Base-by-base conservation (phyloP, 1,284 basidiomycete genomes). In the Cerioporus squamosus region DNA sequence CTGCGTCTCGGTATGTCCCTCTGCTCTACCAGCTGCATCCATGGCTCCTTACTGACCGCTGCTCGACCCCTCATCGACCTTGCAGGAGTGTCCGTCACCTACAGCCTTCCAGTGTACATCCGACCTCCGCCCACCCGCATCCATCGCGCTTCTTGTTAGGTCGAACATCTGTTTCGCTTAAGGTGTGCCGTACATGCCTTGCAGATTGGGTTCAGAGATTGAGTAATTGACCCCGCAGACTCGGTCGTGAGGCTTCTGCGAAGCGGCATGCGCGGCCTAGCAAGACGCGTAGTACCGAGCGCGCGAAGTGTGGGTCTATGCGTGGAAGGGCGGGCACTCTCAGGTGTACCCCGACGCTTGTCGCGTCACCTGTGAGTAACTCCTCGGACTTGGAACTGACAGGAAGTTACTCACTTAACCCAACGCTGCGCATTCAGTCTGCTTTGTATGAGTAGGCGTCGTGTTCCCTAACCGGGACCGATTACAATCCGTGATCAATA, bases 61-160 rank as follows among this genome's bases (percentile, higher is more conserved):
- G 6, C 4, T 29, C 24, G 33, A 23, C 29, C 38, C 43, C 22
- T 44, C 23, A 45, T 31, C 14, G 33, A 5, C 39, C 44, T 15
- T 55, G 26, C 10, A 53, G 55, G 51, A 52, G 48, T 53, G 50
- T 49, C 45, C 44, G 46, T 62, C 58, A 54, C 60, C 62, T 60
- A 53, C 64, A 51, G 62, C 82, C 85, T 87, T 71, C 77, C 80
- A 83, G 75, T 81, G 79, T 81, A 76, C 70, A 84, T 83, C 81
- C 85, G 81, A 83, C 81, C 85, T 84, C 81, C 84, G 83, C 74
- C 73, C 81, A 80, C 76, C 81, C 78, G 85, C 81, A 72, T 84
- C 85, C 71, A 86, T 87, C 85, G 84, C 85, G 85, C 82, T 87
- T 87, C 85, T 87, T 87, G 84, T 83, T 78, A 76, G 81, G 83